These are phyloP conservation scores for Raphanus raphanistrum DNA, from an alignment of 345 rosid genomes.

Conservation along the genomic window DNA sequence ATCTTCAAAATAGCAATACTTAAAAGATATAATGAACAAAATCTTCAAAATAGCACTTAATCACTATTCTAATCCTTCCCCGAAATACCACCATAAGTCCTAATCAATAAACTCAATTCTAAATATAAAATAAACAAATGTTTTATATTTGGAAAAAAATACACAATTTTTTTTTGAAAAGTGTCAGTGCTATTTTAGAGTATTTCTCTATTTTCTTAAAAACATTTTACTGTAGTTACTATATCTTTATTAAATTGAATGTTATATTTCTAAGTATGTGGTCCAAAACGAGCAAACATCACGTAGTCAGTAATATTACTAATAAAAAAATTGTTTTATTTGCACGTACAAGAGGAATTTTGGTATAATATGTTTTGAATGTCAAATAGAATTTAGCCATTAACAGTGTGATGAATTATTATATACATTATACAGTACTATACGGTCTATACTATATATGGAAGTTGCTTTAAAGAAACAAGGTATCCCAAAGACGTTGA, in stretches of 20 bases:
- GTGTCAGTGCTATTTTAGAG: background rate
- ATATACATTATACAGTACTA: background rate
- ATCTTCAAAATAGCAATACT: too few relatives aligned
- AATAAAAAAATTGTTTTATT: background rate
- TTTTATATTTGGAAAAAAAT: too few relatives aligned
- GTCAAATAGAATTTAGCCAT: background rate
- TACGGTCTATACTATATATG: background rate
- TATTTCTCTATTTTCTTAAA: background rate
- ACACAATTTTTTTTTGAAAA: background rate
- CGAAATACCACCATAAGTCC: background rate
- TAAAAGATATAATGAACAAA: background rate
- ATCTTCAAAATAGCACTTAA: background rate
- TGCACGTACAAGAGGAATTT: background rate
- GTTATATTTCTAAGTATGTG: background rate
- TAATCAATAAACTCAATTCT: background rate
- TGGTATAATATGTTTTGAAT: background rate
- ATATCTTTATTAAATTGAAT: background rate
- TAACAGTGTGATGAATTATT: background rate
- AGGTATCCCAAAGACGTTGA: conserved; percentile 2
- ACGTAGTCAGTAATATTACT: background rate
- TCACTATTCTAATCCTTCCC: background rate
- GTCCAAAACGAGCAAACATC: background rate
- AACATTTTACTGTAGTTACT: too few relatives aligned
- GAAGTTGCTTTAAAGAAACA: conserved; percentile 32
- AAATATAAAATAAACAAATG: background rate